These are phyloP conservation scores for Aspergillus conjunctus DNA, from an alignment of 495 filamentous ascomycete species.

Conservation along the genomic window DNA sequence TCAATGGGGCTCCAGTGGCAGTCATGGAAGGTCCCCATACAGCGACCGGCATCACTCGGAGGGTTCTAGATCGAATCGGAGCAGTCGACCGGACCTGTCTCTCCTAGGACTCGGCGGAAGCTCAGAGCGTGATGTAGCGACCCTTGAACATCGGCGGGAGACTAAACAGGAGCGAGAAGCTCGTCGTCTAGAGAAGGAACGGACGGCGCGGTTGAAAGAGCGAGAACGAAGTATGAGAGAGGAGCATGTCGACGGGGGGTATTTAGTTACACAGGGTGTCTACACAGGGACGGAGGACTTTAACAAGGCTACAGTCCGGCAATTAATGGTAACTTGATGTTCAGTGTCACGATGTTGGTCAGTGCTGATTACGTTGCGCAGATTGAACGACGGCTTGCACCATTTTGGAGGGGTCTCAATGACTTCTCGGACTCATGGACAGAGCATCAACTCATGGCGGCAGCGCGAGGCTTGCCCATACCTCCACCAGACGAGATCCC, in stretches of 20 bases:
- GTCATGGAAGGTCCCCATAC: constrained; percentile 39
- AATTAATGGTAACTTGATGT: constrained; percentile 72
- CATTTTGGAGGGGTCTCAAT: constrained; percentile 92
- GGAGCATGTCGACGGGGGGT: constrained; percentile 93
- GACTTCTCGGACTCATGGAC: constrained; percentile 89
- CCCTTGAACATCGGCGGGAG: constrained; percentile 66
- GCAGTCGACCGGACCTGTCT: constrained; percentile 59
- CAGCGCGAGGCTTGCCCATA: constrained; percentile 80
- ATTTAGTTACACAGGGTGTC: constrained; percentile 88
- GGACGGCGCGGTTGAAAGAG: constrained; percentile 70
- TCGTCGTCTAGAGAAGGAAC: constrained; percentile 80
- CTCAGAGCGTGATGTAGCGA: constrained; percentile 44
- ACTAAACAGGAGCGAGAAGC: constrained; percentile 91
- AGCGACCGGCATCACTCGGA: constrained; percentile 41
- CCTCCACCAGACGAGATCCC: constrained; percentile 82
- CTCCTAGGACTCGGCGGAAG: constrained; percentile 54
- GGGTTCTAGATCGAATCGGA: constrained; percentile 46
- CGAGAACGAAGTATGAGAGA: constrained; percentile 90
- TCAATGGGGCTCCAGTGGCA: constrained; percentile 42
- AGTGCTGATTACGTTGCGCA: constrained; percentile 37
- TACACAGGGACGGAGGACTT: constrained; percentile 94
- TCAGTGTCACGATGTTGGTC: constrained; percentile 1
- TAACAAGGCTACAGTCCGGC: constrained; percentile 84
- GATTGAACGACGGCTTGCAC: constrained; percentile 91
- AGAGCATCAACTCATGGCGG: constrained; percentile 90